These are phyloP conservation scores for Microbotryum scabiosae DNA, from an alignment of 1,284 basidiomycete species.

Conservation along the genomic window DNA sequence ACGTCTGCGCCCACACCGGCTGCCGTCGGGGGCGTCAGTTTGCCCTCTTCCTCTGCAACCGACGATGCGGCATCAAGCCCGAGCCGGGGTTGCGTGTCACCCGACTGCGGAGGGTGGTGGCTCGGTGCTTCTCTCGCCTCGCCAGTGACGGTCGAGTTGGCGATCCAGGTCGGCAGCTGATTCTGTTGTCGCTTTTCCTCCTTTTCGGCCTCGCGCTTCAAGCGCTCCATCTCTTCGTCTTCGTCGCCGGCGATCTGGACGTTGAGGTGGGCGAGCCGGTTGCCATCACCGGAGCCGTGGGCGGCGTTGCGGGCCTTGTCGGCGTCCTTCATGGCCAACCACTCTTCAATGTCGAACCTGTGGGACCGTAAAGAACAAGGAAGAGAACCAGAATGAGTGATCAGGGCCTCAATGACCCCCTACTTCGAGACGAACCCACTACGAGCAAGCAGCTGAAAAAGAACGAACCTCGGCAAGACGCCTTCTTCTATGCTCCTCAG, in stretches of 20 bases:
- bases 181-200: slow-evolving; percentile 59
- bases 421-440: background rate
- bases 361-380: background rate
- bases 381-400: background rate
- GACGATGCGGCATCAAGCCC: too few species aligned
- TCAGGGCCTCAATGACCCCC: background rate
- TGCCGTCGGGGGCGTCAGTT: too few species aligned
- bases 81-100: too few species aligned
- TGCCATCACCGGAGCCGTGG: slow-evolving; percentile 42
- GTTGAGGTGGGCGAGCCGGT: slow-evolving; percentile 43
- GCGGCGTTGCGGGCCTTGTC: slow-evolving; percentile 19
- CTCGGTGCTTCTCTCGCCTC: slow-evolving; percentile 59
- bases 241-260: slow-evolving; percentile 44
- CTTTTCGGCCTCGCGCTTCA: slow-evolving; percentile 47
- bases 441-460: slow-evolving; percentile 1
- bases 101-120: background rate
- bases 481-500: slow-evolving; percentile 83
- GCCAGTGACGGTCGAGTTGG: slow-evolving; percentile 87
- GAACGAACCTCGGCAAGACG: slow-evolving; percentile 62
- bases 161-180: slow-evolving; percentile 82
- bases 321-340: slow-evolving; percentile 47
- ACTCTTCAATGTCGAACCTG: slow-evolving; percentile 71
- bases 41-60: too few species aligned
- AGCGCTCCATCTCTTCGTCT: slow-evolving; percentile 46
- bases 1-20: too few species aligned